Conservation (phyloP, 768 basidiomycete species). For the Termitomyces sp. region DNA sequence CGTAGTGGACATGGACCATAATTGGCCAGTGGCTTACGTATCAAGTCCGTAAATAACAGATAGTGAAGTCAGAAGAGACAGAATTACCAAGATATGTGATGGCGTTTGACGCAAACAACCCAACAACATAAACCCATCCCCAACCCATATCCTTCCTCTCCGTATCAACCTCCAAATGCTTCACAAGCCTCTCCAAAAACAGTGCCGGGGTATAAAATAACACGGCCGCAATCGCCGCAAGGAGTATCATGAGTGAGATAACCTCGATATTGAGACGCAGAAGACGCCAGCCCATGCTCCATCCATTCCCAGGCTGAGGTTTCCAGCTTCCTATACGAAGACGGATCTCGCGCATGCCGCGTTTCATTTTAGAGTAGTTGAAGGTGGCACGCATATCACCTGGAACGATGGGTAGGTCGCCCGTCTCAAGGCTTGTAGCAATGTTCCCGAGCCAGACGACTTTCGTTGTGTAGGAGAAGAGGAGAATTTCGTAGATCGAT, state of each 20-base stretch:
- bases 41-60: not conserved
- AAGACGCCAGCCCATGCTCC: constrained; percentile 57
- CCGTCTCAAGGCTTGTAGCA: constrained; percentile 73
- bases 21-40: constrained; percentile 52
- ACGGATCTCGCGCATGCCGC: constrained; percentile 43
- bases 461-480: constrained; percentile 88
- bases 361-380: constrained; percentile 64
- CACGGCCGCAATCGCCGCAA: constrained; percentile 54
- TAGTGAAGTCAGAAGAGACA: not conserved
- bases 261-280: constrained; percentile 46
- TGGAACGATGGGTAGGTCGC: constrained; percentile 81
- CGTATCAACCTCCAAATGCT: constrained; percentile 62
- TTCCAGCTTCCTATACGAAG: constrained; percentile 54
- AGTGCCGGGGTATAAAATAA: constrained; percentile 62
- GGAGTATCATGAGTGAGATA: constrained; percentile 35
- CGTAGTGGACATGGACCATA: constrained; percentile 69
- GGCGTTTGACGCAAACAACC: constrained; percentile 29
- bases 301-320: constrained; percentile 58
- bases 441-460: constrained; percentile 82
- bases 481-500: constrained; percentile 54
- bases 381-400: constrained; percentile 62
- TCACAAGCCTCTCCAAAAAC: constrained; percentile 56
- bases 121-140: constrained; percentile 64
- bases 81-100: constrained; percentile 28
- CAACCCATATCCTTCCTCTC: constrained; percentile 51